Percentiles rank a stretch among this genome's conserved stretches.
phyloP scores from a whole-genome alignment of 352 stramenopile species.

The Globisporangium emineosum region DNA sequence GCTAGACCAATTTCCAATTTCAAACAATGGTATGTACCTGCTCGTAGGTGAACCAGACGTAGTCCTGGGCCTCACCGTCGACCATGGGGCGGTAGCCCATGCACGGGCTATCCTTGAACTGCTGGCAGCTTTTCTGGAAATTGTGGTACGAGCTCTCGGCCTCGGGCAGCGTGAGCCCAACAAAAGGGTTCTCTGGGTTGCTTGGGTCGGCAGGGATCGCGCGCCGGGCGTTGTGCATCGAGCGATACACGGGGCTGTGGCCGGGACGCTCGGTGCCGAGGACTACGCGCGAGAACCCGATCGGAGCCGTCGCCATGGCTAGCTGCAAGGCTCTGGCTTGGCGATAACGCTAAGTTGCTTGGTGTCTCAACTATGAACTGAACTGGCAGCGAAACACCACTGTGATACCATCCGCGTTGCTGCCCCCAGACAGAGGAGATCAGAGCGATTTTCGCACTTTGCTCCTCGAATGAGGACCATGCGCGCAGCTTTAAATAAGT shows the following conservation, averaged over 20 bases:
- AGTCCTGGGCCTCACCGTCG: slow-evolving; percentile 27
- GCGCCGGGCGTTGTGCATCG: slow-evolving; percentile 22
- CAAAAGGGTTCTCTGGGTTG: slow-evolving; percentile 33
- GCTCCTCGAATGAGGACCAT: not conserved
- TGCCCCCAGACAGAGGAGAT: not conserved
- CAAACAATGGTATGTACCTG: slow-evolving; percentile 16
- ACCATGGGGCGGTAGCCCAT: slow-evolving; percentile 42
- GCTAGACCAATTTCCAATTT: not conserved
- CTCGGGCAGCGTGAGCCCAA: slow-evolving; percentile 35
- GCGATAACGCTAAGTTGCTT: not conserved
- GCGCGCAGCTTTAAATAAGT: not conserved
- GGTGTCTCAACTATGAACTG: not conserved
- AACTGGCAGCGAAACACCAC: not conserved
- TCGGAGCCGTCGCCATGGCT: slow-evolving; percentile 30
- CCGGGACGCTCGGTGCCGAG: slow-evolving; percentile 37
- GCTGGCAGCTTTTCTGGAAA: slow-evolving; percentile 31
- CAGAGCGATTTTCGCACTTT: not conserved
- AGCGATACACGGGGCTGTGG: slow-evolving; percentile 46
- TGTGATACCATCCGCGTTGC: not conserved
- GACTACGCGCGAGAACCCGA: slow-evolving; percentile 45
- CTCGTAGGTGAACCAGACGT: slow-evolving; percentile 58
- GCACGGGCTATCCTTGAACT: slow-evolving; percentile 30
- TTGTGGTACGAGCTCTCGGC: slow-evolving; percentile 47
- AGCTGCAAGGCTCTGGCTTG: not conserved
- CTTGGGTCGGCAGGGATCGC: slow-evolving; percentile 30